Evolutionary conservation across 495 filamentous ascomycete genomes (phyloP).

Genomic region (Bathelium albidoporum): DNA sequence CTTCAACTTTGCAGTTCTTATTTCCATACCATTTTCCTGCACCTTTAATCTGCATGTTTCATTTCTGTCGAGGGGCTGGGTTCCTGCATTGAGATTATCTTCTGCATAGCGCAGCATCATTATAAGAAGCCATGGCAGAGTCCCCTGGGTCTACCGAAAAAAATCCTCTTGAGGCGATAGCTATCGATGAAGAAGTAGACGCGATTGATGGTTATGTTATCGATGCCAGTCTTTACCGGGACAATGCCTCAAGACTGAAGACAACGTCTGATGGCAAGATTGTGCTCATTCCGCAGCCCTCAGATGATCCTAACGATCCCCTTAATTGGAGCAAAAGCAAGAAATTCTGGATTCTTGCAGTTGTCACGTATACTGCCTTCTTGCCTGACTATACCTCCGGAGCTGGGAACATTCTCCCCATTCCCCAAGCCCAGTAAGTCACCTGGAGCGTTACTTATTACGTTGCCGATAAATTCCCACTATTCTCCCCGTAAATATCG

Average conservation of each 20-base stretch:
- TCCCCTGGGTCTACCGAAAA: not conserved
- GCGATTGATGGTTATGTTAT: conserved; percentile 12
- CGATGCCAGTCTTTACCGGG: conserved; percentile 1
- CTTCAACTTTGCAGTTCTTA: not conserved
- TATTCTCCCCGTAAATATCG: not conserved
- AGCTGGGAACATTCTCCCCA: not conserved
- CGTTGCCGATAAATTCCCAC: not conserved
- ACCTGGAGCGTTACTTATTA: not conserved
- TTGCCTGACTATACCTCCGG: conserved; percentile 5
- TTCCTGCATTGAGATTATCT: not conserved
- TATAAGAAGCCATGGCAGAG: not conserved
- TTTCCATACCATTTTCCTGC: not conserved
- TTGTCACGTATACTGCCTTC: conserved; percentile 12
- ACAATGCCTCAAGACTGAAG: conserved; percentile 6
- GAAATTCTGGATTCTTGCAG: conserved; percentile 11
- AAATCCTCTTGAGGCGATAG: not conserved
- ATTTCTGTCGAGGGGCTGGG: not conserved
- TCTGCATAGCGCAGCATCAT: not conserved
- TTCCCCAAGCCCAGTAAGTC: conserved; percentile 9
- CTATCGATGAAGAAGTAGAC: conserved; percentile 2
- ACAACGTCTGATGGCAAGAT: conserved; percentile 13
- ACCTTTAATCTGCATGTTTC: not conserved
- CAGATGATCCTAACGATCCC: conserved; percentile 13
- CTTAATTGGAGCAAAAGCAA: conserved; percentile 12
- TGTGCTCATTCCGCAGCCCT: conserved; percentile 14